A percentile compares a stretch with the other conserved stretches of the same genome.
Conservation (phyloP, 2,329 filamentous ascomycete genomes). For the Zasmidium cellare region DNA sequence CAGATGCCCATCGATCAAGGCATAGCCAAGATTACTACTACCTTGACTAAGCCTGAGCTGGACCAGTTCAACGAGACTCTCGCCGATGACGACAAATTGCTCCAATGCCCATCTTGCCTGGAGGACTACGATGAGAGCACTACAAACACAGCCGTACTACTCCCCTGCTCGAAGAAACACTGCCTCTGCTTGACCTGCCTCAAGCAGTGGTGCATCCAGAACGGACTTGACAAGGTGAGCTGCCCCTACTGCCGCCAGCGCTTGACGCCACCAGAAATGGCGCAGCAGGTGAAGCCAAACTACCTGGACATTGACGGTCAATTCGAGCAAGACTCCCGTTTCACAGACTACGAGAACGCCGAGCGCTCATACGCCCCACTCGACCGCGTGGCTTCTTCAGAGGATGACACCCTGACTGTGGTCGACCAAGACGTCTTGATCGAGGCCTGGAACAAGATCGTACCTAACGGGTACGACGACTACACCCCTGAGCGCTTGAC, state of each 20-base stretch:
- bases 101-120: not conserved
- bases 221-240: not conserved
- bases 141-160: not conserved
- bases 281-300: slow-evolving; percentile 1
- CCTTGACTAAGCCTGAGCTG: not conserved
- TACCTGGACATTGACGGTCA: slow-evolving; percentile 1
- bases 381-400: not conserved
- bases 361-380: slow-evolving; percentile 18
- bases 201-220: not conserved
- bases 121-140: not conserved
- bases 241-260: not conserved
- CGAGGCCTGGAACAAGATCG: slow-evolving; percentile 4
- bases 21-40: not conserved
- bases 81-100: not conserved
- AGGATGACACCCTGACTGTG: slow-evolving; percentile 4
- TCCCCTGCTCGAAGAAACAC: slow-evolving; percentile 1
- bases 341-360: slow-evolving; percentile 18
- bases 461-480: not conserved
- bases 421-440: slow-evolving; percentile 3
- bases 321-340: slow-evolving; percentile 13
- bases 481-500: not conserved
- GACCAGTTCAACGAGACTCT: not conserved
- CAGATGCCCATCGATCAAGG: not conserved
- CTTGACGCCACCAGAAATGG: not conserved
- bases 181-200: not conserved